Percentiles rank a stretch among this genome's conserved stretches.
These are phyloP conservation scores for Astragalus membranaceus DNA, from an alignment of 306 rosid genomes.

Conservation along the genomic window DNA sequence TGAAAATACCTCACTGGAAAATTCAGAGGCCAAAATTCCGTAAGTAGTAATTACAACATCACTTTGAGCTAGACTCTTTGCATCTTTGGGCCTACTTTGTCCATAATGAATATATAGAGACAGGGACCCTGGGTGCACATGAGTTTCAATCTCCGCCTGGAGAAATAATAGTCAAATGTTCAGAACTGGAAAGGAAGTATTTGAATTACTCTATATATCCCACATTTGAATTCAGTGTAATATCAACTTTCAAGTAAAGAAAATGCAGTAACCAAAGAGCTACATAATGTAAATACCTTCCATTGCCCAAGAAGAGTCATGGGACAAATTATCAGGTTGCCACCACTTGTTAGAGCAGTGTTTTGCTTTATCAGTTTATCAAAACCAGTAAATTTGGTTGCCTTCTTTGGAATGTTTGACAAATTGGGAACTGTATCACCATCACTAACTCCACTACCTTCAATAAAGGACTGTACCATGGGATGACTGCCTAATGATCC, in stretches of 20 bases:
- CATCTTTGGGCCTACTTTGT: constrained; percentile 85
- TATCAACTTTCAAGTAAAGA: constrained; percentile 10
- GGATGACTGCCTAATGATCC: constrained; percentile 46
- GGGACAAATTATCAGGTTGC: constrained; percentile 81
- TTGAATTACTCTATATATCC: constrained; percentile 1
- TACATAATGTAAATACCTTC: constrained; percentile 54
- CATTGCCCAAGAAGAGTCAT: constrained; percentile 95
- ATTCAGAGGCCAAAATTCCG: constrained; percentile 84
- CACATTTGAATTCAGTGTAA: not conserved
- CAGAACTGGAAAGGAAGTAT: constrained; percentile 8
- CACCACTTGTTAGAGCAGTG: constrained; percentile 51
- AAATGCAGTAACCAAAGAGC: constrained; percentile 17
- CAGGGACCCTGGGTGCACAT: constrained; percentile 64
- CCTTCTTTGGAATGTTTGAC: constrained; percentile 35
- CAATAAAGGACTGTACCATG: constrained; percentile 26
- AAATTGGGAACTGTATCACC: constrained; percentile 25
- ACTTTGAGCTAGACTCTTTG: constrained; percentile 57
- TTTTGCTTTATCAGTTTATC: constrained; percentile 54
- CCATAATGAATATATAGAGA: constrained; percentile 85
- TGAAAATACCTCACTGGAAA: constrained; percentile 64
- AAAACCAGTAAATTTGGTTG: constrained; percentile 54
- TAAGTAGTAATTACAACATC: constrained; percentile 86
- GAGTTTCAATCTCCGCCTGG: constrained; percentile 94
- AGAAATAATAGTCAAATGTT: constrained; percentile 29
- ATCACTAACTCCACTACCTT: constrained; percentile 40